Percentiles rank a stretch among this genome's conserved stretches.
Conservation (phyloP, 2,329 filamentous ascomycete genomes). For the Colletotrichum sp. region DNA sequence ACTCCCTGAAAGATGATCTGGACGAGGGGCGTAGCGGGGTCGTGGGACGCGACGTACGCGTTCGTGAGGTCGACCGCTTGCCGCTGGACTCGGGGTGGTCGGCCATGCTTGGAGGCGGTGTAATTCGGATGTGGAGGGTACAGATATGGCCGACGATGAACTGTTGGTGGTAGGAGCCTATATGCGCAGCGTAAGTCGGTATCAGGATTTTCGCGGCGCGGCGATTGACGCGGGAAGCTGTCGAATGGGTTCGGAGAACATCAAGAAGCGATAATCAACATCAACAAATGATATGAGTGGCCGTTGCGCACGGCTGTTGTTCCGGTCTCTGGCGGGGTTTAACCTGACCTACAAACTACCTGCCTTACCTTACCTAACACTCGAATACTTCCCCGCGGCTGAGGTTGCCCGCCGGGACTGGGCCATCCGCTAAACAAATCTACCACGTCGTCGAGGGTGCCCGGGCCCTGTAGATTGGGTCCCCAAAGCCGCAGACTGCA, state of each 20-base stretch:
- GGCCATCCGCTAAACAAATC: neutral
- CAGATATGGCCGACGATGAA: neutral
- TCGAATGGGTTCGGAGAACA: constrained; percentile 24
- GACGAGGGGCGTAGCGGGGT: constrained; percentile 92
- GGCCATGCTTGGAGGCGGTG: constrained; percentile 6
- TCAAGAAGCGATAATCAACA: neutral
- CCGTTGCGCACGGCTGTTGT: neutral
- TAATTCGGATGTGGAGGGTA: neutral
- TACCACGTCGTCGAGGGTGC: neutral
- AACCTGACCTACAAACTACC: neutral
- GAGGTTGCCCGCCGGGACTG: neutral
- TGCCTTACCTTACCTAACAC: neutral
- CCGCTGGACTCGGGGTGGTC: constrained; percentile 27
- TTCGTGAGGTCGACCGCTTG: constrained; percentile 62
- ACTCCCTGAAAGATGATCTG: constrained; percentile 84
- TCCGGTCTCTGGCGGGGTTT: neutral
- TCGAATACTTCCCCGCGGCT: neutral
- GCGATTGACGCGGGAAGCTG: neutral
- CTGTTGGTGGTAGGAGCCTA: neutral
- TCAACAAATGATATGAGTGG: neutral
- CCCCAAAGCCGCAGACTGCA: neutral
- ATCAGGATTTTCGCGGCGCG: neutral
- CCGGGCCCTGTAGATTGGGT: neutral
- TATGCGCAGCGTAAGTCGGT: neutral
- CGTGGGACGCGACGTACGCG: constrained; percentile 77